Conservation (phyloP, 2,329 filamentous ascomycete genomes). For the Curvularia hawaiiensis region DNA sequence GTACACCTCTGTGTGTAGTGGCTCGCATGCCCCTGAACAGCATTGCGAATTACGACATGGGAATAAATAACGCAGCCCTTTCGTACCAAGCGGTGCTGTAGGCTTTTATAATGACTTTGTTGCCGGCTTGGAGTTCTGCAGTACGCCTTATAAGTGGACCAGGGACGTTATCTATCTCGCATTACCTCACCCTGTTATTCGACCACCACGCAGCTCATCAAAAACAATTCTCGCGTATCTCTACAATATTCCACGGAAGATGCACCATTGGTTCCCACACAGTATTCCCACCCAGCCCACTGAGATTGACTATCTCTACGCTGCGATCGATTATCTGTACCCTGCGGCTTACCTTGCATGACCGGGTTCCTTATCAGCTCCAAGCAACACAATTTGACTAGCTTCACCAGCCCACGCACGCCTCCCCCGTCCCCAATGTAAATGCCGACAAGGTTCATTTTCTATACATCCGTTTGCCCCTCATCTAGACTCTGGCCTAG, state of each 20-base stretch:
- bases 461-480: not conserved
- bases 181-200: constrained; percentile 22
- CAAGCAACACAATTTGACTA: constrained; percentile 11
- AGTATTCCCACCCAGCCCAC: constrained; percentile 15
- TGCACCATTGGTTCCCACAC: constrained; percentile 14
- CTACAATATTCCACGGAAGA: constrained; percentile 7
- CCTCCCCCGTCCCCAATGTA: constrained; percentile 11
- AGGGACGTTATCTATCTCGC: constrained; percentile 12
- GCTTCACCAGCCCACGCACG: constrained; percentile 4
- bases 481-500: not conserved
- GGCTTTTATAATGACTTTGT: not conserved
- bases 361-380: constrained; percentile 17
- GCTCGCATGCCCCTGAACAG: constrained; percentile 5
- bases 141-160: not conserved
- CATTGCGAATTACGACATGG: not conserved
- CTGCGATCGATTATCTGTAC: constrained; percentile 13
- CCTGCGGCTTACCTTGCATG: not conserved
- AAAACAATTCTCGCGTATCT: constrained; percentile 15
- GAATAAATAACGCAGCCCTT: not conserved
- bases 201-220: constrained; percentile 5
- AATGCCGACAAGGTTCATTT: constrained; percentile 10
- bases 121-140: not conserved
- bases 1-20: constrained; percentile 1
- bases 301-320: constrained; percentile 11
- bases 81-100: not conserved